Evolutionary conservation across 2,329 filamentous ascomycete species (phyloP), one percentile per base, ranked within the genome.

Genomic region (Fusarium drepaniforme): DNA sequence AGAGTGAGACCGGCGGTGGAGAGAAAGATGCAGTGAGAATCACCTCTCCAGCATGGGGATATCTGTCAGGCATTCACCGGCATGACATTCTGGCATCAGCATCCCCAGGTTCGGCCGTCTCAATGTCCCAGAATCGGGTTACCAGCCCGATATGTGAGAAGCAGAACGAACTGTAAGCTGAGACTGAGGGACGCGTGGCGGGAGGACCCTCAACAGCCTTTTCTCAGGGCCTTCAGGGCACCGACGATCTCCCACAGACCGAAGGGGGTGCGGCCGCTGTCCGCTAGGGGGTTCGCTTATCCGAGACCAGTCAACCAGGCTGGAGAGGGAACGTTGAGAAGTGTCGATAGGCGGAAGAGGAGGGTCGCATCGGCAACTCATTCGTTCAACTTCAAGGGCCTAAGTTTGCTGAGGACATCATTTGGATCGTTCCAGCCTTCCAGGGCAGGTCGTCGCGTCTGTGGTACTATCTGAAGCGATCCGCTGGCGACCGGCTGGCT

Each of bases 131-230:
- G 46, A 61, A 58, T 35, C 53, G 30, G 60, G 62, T 49, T 59
- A 42, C 61, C 56, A 44, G 57, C 59, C 57, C 40, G 21, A 12
- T 35, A 16, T 40, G 59, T 33, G 46, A 25, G 51, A 33, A 30
- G 42, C 38, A 62, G 64, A 73, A 68, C 59, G 66, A 71, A 68
- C 59, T 72, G 42, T 5, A 53, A 33, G 56, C 61, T 70, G 70
- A 76, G 62, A 65, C 67, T 64, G 57, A 61, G 58, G 75, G 72
- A 78, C 76, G 76, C 76, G 76, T 78, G 76, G 76, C 76, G 76
- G 70, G 67, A 75, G 69, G 71, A 72, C 63, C 66, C 73, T 75
- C 66, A 37, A 37, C 59, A 51, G 51, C 49, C 51, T 25, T 30
- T 58, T 67, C 21, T 37, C 42, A 66, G 57, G 18, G 46, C 38